Base-by-base conservation (phyloP, 768 basidiomycete species). In the Suillus decipiens region DNA sequence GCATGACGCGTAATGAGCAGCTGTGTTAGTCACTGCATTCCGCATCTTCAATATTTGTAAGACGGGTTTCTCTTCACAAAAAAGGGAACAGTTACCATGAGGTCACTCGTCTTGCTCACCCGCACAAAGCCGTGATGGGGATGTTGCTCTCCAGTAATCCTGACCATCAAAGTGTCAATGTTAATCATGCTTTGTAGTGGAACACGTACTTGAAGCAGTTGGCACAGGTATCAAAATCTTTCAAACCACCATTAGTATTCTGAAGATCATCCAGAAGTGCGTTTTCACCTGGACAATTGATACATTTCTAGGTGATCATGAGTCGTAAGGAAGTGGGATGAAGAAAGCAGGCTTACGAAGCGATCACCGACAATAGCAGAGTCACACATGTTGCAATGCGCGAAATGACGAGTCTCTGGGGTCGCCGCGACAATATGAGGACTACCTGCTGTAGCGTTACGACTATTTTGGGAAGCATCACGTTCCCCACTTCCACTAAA, bases 331-430 rank as follows among this genome's bases (percentile, higher is more conserved):
- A 33, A 50, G 33, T 55, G 48, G 37, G 61, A 37, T 57, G 58
- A n/a, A 37, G 17, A 1, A 34, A 59, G 37, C 9, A 56, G 19
- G 67, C 90, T 76, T 70, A 93, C 90, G 78, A 85, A 95, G 51
- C 94, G 86, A 51, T 80, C 78, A 2, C 93, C 94, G 33, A 74
- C 67, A 67, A 96, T 90, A 2, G 79, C 73, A 1, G 86, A 87
- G 65, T 90, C 86, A 68, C 94, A 96, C 31, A 94, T 71, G 71
- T 95, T 84, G 76, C 94, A 96, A 11, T 74, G 82, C 7, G 92
- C 91, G 64, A 75, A 71, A 71, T 95, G 93, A 33, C 76, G 68
- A n/a, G 73, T 76, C 48, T 63, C 48, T 47, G 1, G 55, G 31
- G 53, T 22, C 33, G 50, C 42, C 12, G 34, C 9, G 22, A 47